Conservation (phyloP, 2,329 filamentous ascomycete species). For the Aureobasidium zeae region DNA sequence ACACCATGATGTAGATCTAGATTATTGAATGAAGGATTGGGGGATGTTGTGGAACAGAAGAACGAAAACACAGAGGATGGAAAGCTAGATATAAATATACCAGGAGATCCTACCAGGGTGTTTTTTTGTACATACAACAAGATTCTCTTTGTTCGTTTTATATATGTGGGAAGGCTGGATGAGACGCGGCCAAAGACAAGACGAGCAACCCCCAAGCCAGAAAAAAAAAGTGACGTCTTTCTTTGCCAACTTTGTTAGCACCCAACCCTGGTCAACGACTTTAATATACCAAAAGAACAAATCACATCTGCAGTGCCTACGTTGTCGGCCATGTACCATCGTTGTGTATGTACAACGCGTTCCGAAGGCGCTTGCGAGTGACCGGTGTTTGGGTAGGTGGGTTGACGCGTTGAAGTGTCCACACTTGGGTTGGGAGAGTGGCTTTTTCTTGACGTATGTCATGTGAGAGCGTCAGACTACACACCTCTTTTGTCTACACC, state of each 20-base stretch:
- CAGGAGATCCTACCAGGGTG: background rate
- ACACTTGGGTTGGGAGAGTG: no score
- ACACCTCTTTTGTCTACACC: background rate
- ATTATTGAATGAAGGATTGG: background rate
- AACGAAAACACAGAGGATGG: background rate
- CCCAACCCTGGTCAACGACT: background rate
- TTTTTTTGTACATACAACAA: constrained; percentile 4
- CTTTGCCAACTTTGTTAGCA: constrained; percentile 10
- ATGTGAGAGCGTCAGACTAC: constrained; percentile 10
- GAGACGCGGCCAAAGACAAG: constrained; percentile 2
- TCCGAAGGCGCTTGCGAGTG: no score
- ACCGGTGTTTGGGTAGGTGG: no score
- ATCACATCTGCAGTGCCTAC: no score
- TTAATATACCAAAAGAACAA: no score
- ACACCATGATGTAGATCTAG: constrained; percentile 27
- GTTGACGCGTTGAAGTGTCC: no score
- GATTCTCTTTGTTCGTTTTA: constrained; percentile 1
- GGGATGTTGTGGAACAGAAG: background rate
- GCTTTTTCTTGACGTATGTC: no score
- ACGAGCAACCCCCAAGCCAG: constrained; percentile 9
- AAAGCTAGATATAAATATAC: background rate
- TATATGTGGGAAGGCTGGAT: background rate
- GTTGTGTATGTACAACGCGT: no score
- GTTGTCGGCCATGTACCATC: no score
- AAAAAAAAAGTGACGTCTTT: constrained; percentile 7